phyloP scores from a whole-genome alignment of 2,329 filamentous ascomycete genomes.

The Pseudofabraea citricarpa region DNA sequence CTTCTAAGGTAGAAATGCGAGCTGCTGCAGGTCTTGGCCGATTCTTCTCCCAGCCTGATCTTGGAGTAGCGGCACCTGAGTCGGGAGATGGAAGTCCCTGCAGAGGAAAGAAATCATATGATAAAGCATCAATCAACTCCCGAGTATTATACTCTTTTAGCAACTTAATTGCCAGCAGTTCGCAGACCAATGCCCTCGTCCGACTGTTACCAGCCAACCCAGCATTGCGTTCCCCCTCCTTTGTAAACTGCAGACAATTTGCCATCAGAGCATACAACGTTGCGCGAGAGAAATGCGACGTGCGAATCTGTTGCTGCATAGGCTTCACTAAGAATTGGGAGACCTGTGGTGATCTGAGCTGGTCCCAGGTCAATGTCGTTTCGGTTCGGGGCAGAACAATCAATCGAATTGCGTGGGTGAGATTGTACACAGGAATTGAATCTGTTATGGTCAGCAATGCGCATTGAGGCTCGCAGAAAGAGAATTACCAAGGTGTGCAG shows the following conservation, averaged over 20 bases:
- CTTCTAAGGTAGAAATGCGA: constrained; percentile 84
- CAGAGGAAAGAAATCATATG: constrained; percentile 90
- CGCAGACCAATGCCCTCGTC: constrained; percentile 83
- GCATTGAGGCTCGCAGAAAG: constrained; percentile 1
- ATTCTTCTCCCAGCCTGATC: constrained; percentile 29
- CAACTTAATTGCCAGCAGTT: constrained; percentile 83
- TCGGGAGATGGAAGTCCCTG: constrained; percentile 64
- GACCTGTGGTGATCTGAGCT: constrained; percentile 90
- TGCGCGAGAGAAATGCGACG: constrained; percentile 77
- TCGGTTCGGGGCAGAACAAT: constrained; percentile 82
- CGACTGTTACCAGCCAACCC: constrained; percentile 79
- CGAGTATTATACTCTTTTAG: constrained; percentile 85
- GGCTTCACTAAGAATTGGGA: constrained; percentile 95
- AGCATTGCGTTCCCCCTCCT: constrained; percentile 76
- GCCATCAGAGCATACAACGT: constrained; percentile 88
- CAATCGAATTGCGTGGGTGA: constrained; percentile 84
- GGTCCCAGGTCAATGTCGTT: constrained; percentile 90
- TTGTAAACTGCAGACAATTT: constrained; percentile 89
- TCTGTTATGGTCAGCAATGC: constrained; percentile 47
- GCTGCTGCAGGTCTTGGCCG: constrained; percentile 54
- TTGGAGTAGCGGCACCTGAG: constrained; percentile 28
- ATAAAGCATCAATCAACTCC: constrained; percentile 89
- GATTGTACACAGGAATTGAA: constrained; percentile 79
- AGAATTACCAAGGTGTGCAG: constrained; percentile 64
- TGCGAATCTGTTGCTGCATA: constrained; percentile 83